A percentile compares a stretch with the other conserved stretches of the same genome.
phyloP scores from a whole-genome alignment of 2,329 filamentous ascomycete genomes.

The Thielaviopsis ethacetica region DNA sequence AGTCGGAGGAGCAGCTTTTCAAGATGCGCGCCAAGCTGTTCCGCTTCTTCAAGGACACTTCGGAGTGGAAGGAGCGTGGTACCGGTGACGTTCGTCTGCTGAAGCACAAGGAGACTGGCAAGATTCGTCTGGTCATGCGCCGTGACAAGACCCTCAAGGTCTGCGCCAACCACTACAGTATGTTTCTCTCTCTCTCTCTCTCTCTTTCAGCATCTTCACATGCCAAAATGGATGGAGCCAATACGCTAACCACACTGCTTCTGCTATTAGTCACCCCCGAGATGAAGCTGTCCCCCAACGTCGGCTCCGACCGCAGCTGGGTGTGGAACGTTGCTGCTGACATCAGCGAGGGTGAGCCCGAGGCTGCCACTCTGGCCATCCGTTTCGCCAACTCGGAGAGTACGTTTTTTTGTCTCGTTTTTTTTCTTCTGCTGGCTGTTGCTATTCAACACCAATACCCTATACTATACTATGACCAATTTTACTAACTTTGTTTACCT shows the following conservation, averaged over 20 bases:
- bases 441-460: no score
- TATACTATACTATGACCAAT: no score
- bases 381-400: constrained; percentile 96
- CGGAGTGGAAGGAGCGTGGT: constrained; percentile 98
- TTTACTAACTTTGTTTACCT: constrained; percentile 16
- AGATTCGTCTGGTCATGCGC: constrained; percentile 96
- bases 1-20: constrained; percentile 92
- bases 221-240: neutral
- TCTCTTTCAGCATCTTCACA: neutral
- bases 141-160: constrained; percentile 99
- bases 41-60: constrained; percentile 81
- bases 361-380: constrained; percentile 90
- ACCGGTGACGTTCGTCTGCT: constrained; percentile 91
- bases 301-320: constrained; percentile 96
- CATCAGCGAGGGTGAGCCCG: constrained; percentile 93
- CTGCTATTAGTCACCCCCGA: constrained; percentile 63
- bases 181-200: constrained; percentile 20
- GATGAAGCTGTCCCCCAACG: constrained; percentile 97
- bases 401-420: constrained; percentile 31
- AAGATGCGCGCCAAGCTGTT: constrained; percentile 99
- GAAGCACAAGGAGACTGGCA: constrained; percentile 97
- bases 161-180: constrained; percentile 99
- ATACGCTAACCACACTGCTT: neutral
- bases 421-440: no score
- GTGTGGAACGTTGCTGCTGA: constrained; percentile 98